A percentile compares a stretch with the other conserved stretches of the same genome.
Evolutionary conservation across 345 rosid species (phyloP).

Genomic region (Aurinia saxatilis): DNA sequence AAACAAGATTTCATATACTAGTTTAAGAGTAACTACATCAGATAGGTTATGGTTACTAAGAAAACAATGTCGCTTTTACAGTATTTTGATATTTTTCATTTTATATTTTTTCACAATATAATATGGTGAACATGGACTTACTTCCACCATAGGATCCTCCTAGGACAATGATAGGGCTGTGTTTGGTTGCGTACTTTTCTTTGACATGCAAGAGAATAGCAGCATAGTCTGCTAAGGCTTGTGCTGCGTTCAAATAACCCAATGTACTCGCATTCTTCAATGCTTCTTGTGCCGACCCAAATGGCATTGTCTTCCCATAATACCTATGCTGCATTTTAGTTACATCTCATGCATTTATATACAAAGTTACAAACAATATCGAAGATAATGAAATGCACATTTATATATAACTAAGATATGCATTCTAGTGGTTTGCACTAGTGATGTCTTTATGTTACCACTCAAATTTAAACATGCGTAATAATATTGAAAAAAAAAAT

Average conservation of each 20-base stretch:
- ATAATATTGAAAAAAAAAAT: too few relatives aligned
- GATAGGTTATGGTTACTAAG: neutral
- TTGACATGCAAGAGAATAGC: conserved; percentile 41
- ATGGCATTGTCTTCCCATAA: conserved; percentile 49
- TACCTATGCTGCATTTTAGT: conserved; percentile 38
- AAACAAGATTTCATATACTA: neutral
- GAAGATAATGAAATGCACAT: neutral
- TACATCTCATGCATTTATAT: neutral
- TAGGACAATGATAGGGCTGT: conserved; percentile 51
- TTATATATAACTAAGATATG: neutral
- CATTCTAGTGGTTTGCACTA: too few relatives aligned
- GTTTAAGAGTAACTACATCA: neutral
- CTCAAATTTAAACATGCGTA: too few relatives aligned
- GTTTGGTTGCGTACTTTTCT: conserved; percentile 24
- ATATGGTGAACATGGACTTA: conserved; percentile 19
- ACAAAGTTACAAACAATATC: neutral
- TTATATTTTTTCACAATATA: too few relatives aligned
- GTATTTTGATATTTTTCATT: too few relatives aligned
- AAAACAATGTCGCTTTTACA: too few relatives aligned
- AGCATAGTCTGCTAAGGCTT: conserved; percentile 61
- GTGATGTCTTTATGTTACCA: too few relatives aligned
- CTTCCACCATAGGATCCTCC: conserved; percentile 87
- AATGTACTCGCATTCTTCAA: conserved; percentile 34
- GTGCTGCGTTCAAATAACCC: conserved; percentile 52
- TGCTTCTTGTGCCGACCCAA: conserved; percentile 40